Base-by-base conservation (phyloP, 129 eudicot species). In the Chrysanthemum makinoi region DNA sequence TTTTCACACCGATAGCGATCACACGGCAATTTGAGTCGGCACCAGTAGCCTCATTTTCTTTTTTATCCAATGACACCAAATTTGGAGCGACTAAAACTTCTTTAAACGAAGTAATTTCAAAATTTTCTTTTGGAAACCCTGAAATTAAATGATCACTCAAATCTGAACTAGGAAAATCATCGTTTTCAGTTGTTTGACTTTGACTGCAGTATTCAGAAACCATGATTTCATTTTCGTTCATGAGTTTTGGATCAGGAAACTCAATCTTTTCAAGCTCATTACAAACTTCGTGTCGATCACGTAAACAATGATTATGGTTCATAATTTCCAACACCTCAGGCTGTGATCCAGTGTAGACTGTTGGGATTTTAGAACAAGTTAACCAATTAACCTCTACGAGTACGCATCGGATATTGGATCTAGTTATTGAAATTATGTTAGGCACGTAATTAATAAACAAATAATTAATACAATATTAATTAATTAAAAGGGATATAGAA, bases 121-220 rank as follows among this genome's bases (percentile, higher is more conserved):
- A 14, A 49, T 56, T 67, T 39, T 77, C 73, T 63, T 65, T 44
- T 14, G 68, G 64, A 48, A 48, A 54, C 15, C 60, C 22, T 63
- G 65, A 76, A 26, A 68, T 62, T 1, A 6, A 0, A 3, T 35
- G 65, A 73, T 24, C 74, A 6, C 14, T 61, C 4, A 33, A 48
- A 64, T 73, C 65, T 22, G 77, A 72, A 53, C 54, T 58, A 30
- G 28, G 67, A 12, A 19, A 56, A 12, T 78, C 52, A 0, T 61
- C 65, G 19, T 48, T 61, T 55, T 58, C 71, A 14, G 70, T 12
- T 18, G 70, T 50, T 57, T 44, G 75, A 63, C 72, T 20, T 48
- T 62, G n/a, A n/a, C n/a, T n/a, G n/a, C n/a, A 80, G 54, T 83
- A 83, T 61, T 83, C 85, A 1, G 85, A 67, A 17, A 80, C 88